phyloP scores from a whole-genome alignment of 2,329 filamentous ascomycete species.

The Coniella lustricola region DNA sequence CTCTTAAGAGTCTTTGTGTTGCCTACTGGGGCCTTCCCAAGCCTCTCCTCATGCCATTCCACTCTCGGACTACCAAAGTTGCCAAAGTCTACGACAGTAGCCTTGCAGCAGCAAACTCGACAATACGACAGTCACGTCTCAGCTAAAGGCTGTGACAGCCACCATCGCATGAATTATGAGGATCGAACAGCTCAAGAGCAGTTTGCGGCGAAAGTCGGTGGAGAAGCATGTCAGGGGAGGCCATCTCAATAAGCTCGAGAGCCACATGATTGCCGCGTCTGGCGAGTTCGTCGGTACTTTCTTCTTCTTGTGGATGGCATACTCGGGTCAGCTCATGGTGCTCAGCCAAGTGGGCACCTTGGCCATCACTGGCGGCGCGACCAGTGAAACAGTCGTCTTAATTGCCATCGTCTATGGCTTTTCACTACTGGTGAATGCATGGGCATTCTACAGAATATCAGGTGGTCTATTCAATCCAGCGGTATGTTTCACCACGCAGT shows the following conservation, averaged over 20 bases:
- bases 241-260: conserved; percentile 2
- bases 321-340: conserved; percentile 27
- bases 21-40: no score
- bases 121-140: no score
- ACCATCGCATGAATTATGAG: no score
- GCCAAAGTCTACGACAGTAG: no score
- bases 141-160: no score
- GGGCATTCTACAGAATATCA: conserved; percentile 43
- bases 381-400: conserved; percentile 24
- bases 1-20: no score
- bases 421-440: conserved; percentile 39
- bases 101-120: no score
- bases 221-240: not conserved
- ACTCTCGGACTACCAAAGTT: no score
- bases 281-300: conserved; percentile 38
- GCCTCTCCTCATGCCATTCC: no score
- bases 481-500: no score
- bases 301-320: conserved; percentile 36
- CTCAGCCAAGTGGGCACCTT: conserved; percentile 15
- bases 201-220: not conserved
- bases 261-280: conserved; percentile 14
- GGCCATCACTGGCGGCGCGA: conserved; percentile 1
- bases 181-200: not conserved
- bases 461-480: conserved; percentile 35
- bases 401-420: conserved; percentile 36